phyloP scores from a whole-genome alignment of 2,329 filamentous ascomycete species.

The Bisporella sp. region DNA sequence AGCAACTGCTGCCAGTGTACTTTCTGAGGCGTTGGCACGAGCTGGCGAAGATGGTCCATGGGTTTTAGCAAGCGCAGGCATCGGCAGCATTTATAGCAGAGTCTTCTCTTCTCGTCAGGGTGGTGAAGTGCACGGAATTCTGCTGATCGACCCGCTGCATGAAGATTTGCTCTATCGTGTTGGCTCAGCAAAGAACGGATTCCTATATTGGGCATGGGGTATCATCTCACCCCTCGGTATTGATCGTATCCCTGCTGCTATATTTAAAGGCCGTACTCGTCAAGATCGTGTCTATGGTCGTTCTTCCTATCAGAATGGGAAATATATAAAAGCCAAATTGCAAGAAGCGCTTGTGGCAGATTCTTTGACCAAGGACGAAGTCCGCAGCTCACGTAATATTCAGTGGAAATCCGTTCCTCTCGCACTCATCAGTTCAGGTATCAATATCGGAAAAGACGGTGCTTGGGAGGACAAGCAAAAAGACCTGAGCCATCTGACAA shows the following conservation, averaged over 20 bases:
- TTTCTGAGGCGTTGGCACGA: conserved; percentile 77
- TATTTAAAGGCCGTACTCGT: conserved; percentile 74
- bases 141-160: conserved; percentile 84
- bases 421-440: conserved; percentile 75
- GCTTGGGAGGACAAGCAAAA: conserved; percentile 81
- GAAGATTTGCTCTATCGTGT: conserved; percentile 73
- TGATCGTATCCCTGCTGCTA: conserved; percentile 69
- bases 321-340: conserved; percentile 81
- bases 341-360: conserved; percentile 88
- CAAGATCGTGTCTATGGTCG: conserved; percentile 81
- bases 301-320: conserved; percentile 71
- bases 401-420: conserved; percentile 70
- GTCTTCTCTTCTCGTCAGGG: conserved; percentile 85
- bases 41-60: conserved; percentile 82
- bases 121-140: conserved; percentile 65
- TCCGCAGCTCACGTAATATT: conserved; percentile 70
- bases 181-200: conserved; percentile 63
- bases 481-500: conserved; percentile 73
- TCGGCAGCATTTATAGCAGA: conserved; percentile 82
- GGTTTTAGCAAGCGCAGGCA: conserved; percentile 78
- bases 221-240: conserved; percentile 82
- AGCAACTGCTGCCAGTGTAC: conserved; percentile 82
- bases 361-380: conserved; percentile 77
- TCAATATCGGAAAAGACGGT: conserved; percentile 55
- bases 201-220: conserved; percentile 80